A percentile compares a stretch with the other conserved stretches of the same genome.
Conservation (phyloP, 129 eudicot species). For the Flaveria linearis region DNA sequence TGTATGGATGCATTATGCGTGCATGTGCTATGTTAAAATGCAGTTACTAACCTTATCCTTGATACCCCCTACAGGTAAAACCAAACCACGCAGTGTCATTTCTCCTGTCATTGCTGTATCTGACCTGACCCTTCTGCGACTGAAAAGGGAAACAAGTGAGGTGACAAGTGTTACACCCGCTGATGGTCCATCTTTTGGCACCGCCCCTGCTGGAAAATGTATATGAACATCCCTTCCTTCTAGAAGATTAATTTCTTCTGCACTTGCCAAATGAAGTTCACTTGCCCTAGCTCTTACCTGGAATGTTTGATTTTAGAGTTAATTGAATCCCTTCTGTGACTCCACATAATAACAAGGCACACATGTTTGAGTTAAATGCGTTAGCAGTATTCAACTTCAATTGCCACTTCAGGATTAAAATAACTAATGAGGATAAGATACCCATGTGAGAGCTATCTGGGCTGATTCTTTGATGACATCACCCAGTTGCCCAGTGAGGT, state of each 20-base stretch:
- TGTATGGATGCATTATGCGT: conserved; percentile 1
- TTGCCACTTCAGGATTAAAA: not conserved
- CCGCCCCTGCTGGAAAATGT: conserved; percentile 98
- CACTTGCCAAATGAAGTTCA: conserved; percentile 66
- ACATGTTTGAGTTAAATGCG: not conserved
- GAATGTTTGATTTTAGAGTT: not conserved
- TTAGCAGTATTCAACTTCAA: not conserved
- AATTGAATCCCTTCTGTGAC: too few relatives aligned
- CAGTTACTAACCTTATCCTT: conserved; percentile 74
- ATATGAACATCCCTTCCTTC: conserved; percentile 86
- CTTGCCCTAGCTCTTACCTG: conserved; percentile 88
- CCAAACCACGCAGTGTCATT: conserved; percentile 86
- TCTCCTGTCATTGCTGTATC: conserved; percentile 99
- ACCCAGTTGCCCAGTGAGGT: conserved; percentile 95
- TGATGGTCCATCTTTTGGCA: conserved; percentile 96
- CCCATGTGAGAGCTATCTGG: conserved; percentile 97
- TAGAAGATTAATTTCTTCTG: conserved; percentile 58
- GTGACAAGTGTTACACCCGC: conserved; percentile 98
- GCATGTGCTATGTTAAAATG: conserved; percentile 1
- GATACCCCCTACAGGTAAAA: conserved; percentile 91
- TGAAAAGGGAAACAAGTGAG: conserved; percentile 77
- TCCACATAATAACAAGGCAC: not conserved
- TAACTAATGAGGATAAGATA: conserved; percentile 25
- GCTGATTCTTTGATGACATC: conserved; percentile 98
- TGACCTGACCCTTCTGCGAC: conserved; percentile 73